Evolutionary conservation across 352 stramenopile genomes (phyloP).

Genomic region (Albugo candida): DNA sequence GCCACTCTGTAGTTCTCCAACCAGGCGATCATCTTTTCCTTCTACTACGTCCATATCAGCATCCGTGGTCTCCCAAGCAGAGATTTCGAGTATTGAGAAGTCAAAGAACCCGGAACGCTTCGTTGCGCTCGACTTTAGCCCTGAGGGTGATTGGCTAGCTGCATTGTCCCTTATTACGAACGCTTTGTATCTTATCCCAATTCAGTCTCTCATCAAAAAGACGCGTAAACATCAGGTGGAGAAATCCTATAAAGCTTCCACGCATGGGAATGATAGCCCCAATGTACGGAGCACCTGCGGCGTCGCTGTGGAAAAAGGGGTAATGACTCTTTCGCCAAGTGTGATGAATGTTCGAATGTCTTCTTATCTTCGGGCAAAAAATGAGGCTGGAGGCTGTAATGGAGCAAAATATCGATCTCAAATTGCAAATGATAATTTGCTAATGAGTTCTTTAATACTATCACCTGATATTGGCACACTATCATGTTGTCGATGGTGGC

Average conservation of each 20-base stretch:
- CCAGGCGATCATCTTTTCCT: background rate
- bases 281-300: background rate
- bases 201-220: slow-evolving; percentile 30
- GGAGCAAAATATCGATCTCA: slow-evolving; percentile 65
- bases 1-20: background rate
- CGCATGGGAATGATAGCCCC: background rate
- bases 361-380: slow-evolving; percentile 62
- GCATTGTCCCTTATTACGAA: slow-evolving; percentile 55
- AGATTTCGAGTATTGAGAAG: slow-evolving; percentile 10
- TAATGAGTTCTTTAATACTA: slow-evolving; percentile 76
- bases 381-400: slow-evolving; percentile 58
- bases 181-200: slow-evolving; percentile 51
- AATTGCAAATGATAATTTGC: slow-evolving; percentile 54
- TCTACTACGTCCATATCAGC: background rate
- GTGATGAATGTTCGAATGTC: slow-evolving; percentile 71
- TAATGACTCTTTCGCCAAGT: slow-evolving; percentile 46
- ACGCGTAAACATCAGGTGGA: slow-evolving; percentile 39
- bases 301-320: slow-evolving; percentile 22
- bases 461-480: slow-evolving; percentile 38
- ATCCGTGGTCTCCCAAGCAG: background rate
- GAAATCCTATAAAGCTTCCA: slow-evolving; percentile 3
- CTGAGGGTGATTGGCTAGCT: slow-evolving; percentile 73
- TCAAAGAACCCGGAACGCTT: slow-evolving; percentile 27
- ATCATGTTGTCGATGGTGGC: slow-evolving; percentile 61
- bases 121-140: slow-evolving; percentile 50